Percentiles rank a stretch among this genome's conserved stretches.
These are phyloP conservation scores for Cylindrotheca closterium DNA, from an alignment of 108 stramenopile species.

Conservation along the genomic window DNA sequence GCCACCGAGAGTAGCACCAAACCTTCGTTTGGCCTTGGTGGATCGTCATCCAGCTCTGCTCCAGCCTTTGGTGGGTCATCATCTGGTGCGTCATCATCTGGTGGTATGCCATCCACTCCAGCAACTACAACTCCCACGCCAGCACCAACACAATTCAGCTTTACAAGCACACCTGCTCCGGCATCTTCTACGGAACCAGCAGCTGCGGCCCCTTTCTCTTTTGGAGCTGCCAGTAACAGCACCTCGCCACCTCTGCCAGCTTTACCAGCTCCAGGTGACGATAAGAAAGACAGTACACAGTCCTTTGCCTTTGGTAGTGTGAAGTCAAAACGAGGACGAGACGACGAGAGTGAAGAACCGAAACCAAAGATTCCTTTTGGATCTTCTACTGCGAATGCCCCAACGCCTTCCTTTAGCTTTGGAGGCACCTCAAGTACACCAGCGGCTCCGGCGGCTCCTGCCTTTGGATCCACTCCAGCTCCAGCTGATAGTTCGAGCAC, in stretches of 20 bases:
- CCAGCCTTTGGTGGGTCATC: too few relatives aligned
- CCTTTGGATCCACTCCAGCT: conserved; percentile 21
- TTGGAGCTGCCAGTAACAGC: neutral
- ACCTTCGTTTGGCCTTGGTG: too few relatives aligned
- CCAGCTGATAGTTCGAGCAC: neutral
- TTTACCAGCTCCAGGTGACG: neutral
- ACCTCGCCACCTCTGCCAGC: neutral
- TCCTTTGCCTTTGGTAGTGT: neutral
- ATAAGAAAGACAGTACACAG: neutral
- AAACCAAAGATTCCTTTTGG: neutral
- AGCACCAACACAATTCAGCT: neutral
- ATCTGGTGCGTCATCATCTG: neutral
- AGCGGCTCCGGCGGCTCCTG: neutral
- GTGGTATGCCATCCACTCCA: too few relatives aligned
- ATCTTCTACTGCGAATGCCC: neutral
- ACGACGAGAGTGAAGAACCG: neutral
- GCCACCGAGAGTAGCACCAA: too few relatives aligned
- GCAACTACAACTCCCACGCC: neutral
- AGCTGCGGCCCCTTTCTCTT: conserved; percentile 2
- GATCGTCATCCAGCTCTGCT: too few relatives aligned
- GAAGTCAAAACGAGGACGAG: neutral
- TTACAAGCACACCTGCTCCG: conserved; percentile 11
- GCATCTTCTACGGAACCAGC: conserved; percentile 1
- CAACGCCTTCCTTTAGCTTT: conserved; percentile 1
- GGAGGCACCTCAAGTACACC: neutral